phyloP scores from a whole-genome alignment of 768 basidiomycete genomes.

The Kwoniella sp. region DNA sequence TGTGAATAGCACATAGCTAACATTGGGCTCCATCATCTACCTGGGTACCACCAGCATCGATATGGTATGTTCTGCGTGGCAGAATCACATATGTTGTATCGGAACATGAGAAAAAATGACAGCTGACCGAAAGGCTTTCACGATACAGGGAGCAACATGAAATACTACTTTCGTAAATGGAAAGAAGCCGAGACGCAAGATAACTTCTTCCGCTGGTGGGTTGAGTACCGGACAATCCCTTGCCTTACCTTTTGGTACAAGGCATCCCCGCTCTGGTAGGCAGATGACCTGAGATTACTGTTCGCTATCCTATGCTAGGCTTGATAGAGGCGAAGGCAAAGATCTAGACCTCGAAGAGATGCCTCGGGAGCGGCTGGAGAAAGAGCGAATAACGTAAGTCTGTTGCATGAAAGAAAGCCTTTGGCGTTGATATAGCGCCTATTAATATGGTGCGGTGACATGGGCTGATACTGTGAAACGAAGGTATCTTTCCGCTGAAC shows the following conservation, averaged over 20 bases:
- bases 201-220: conserved; percentile 63
- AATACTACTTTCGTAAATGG: conserved; percentile 65
- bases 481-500: conserved; percentile 66
- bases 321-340: conserved; percentile 67
- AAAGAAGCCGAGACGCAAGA: conserved; percentile 64
- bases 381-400: conserved; percentile 59
- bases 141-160: conserved; percentile 49
- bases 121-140: too few species aligned
- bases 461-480: neutral
- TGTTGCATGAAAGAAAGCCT: neutral
- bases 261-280: too few species aligned
- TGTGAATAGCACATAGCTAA: too few species aligned
- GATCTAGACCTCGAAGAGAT: conserved; percentile 64
- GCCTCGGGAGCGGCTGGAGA: conserved; percentile 65
- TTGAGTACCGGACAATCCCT: neutral
- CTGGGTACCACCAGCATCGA: conserved; percentile 34
- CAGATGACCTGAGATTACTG: too few species aligned
- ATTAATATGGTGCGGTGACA: neutral
- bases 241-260: too few species aligned
- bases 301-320: conserved; percentile 58
- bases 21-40: too few species aligned
- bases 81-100: too few species aligned
- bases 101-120: too few species aligned
- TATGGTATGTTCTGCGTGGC: conserved; percentile 45
- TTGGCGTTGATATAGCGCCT: neutral